Evolutionary conservation across 768 basidiomycete genomes (phyloP), one percentile per base, ranked within the genome.

Genomic region (Suillus occidentalis): DNA sequence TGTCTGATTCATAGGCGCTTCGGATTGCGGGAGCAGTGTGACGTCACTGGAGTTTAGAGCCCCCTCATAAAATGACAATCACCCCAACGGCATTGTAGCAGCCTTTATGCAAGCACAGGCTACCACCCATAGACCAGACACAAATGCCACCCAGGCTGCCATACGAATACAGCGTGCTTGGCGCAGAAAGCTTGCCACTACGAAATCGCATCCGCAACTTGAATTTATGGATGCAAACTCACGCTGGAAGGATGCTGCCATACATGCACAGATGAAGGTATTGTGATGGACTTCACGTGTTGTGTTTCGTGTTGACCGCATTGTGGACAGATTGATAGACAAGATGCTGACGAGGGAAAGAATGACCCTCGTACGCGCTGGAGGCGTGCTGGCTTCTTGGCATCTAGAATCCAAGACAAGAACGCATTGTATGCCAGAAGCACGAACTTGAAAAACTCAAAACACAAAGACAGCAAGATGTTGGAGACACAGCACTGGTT

Each of bases 401-500:
- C 81, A 10, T 69, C 73, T 3, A 69, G 78, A 36, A 72, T 87
- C 39, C 75, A 78, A 57, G 85, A 85, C 64, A 79, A 78, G 6
- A 79, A 85, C 28, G 76, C 74, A 1, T 66, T 78, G 1, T 70
- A 75, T 2, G 72, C 76, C 10, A 61, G 61, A 0, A 76, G 76
- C 16, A 5, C 52, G 3, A 20, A 25, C 13, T 20, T 55, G 6
- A 31, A 20, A 55, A 10, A 10, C n/a, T 13, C n/a, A 9, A 39
- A 12, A 9, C 22, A 10, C 31, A 20, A 60, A 75, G 4, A 76
- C 76, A 20, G 71, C 77, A 45, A 87, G 86, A 69, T 75, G 77
- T 14, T 89, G 13, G 86, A 87, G 72, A 83, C 82, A 1, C 86
- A 87, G 68, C 86, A 87, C 70, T 87, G 85, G 85, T 73, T 88